Base-by-base conservation (phyloP, 2,329 filamentous ascomycete genomes). In the Penicillium sp. region DNA sequence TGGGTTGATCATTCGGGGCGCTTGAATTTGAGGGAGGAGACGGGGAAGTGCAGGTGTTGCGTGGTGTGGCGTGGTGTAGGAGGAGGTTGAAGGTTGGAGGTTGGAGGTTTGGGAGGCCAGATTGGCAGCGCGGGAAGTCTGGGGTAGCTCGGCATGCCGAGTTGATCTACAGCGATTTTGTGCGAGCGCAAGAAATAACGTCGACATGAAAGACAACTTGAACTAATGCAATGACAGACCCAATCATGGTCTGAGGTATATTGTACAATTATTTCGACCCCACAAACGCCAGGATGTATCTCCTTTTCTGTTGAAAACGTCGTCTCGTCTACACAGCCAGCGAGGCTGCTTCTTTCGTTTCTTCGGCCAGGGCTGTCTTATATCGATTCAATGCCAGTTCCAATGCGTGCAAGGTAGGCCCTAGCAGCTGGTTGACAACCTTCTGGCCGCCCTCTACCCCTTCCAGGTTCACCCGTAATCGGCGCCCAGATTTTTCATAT, bases 401-500 rank as follows among this genome's bases (percentile, higher is more conserved):
- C 54, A 97, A 73, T 10, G 91, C 87, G 61, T 82, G 79, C 9
- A 89, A 77, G 4, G 90, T 88, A 4, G 91, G 90, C 51, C 83
- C 83, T 70, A 96, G 84, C 62, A 97, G 80, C 59, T 86, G 84
- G 60, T 86, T 80, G 3, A 97, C 90, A 2, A 87, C 88, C 56
- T 85, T 84, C 57, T 81, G 82, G 0, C 94, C 94, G 4, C 93
- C 93, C 8, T 83, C 83, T 13, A 94, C 80, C 51, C 81, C 82
- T 18, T 68, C 67, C 15, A 85, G 75, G 65, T 89, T 88, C 69
- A 89, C 85, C 52, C 83, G 83, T 21, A 87, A 78, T 72, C 87
- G 90, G 73, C 87, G 89, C 6, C 87, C 86, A 0, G 91, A 94
- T 55, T 81, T 81, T 63, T 89, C 80, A 61, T 86, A 88, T 51